A percentile compares a stretch with the other conserved stretches of the same genome.
phyloP scores from a whole-genome alignment of 345 rosid genomes.

The Orychophragmus violaceus region DNA sequence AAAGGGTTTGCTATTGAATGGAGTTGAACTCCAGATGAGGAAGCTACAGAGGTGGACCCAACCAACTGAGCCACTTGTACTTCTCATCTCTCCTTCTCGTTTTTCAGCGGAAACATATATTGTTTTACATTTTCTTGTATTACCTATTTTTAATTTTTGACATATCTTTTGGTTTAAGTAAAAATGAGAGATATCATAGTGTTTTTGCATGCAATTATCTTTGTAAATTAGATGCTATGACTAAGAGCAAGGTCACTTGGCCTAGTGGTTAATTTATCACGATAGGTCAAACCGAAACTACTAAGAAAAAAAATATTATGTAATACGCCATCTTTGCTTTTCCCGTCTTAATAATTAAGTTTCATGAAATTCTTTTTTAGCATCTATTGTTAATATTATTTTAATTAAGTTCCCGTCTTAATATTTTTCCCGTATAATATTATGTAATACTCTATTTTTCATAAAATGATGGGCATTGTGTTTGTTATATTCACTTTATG shows the following conservation, averaged over 20 bases:
- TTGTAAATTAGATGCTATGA: constrained; percentile 7
- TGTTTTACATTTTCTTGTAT: background rate
- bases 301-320: background rate
- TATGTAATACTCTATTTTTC: background rate
- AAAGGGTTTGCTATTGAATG: too few species aligned
- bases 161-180: background rate
- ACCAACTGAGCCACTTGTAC: too few species aligned
- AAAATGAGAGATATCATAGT: background rate
- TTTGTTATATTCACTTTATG: background rate
- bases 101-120: background rate
- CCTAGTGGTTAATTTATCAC: constrained; percentile 2
- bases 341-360: background rate
- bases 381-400: background rate
- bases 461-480: background rate
- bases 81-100: background rate
- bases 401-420: too few species aligned
- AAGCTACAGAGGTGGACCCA: too few species aligned
- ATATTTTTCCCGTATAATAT: background rate
- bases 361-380: background rate
- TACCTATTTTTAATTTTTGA: background rate
- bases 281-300: background rate
- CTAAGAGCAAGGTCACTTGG: background rate
- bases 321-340: background rate
- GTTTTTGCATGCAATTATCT: constrained; percentile 10
- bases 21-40: too few species aligned